phyloP scores from a whole-genome alignment of 1,139 yeast species.

The Kodamaea fungicola region DNA sequence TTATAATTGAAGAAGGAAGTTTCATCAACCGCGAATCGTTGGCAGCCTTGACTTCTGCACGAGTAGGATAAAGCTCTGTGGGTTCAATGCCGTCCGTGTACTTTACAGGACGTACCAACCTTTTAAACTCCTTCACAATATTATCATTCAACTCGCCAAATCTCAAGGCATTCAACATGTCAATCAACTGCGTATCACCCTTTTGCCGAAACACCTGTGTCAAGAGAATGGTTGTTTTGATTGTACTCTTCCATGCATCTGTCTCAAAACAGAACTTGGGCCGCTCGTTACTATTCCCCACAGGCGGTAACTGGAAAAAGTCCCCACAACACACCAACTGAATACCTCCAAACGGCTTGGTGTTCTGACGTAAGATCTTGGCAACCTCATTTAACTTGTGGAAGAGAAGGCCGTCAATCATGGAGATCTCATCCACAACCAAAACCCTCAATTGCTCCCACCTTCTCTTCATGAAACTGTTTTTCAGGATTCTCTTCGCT shows the following conservation, averaged over 20 bases:
- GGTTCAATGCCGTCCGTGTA: conserved; percentile 78
- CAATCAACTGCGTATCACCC: conserved; percentile 63
- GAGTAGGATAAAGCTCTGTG: conserved; percentile 73
- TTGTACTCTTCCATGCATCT: conserved; percentile 50
- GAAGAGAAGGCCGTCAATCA: conserved; percentile 76
- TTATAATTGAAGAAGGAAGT: conserved; percentile 33
- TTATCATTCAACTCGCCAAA: conserved; percentile 54
- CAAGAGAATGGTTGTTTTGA: conserved; percentile 54
- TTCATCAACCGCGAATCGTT: conserved; percentile 50
- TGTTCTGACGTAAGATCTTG: conserved; percentile 45
- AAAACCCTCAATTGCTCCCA: conserved; percentile 67
- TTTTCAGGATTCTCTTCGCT: conserved; percentile 44
- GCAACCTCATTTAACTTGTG: conserved; percentile 72
- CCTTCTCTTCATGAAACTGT: conserved; percentile 39
- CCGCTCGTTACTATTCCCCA: conserved; percentile 38
- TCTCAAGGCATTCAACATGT: conserved; percentile 73
- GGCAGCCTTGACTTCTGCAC: conserved; percentile 71
- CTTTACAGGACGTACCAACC: conserved; percentile 48
- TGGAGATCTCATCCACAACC: conserved; percentile 82
- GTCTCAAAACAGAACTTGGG: conserved; percentile 57
- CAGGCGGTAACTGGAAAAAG: conserved; percentile 89
- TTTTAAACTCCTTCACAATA: conserved; percentile 42
- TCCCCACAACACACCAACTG: conserved; percentile 86
- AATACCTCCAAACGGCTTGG: conserved; percentile 81
- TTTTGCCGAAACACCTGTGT: conserved; percentile 70